Evolutionary conservation across 2,329 filamentous ascomycete species (phyloP).

Genomic region (Clarireedia monteithiana): DNA sequence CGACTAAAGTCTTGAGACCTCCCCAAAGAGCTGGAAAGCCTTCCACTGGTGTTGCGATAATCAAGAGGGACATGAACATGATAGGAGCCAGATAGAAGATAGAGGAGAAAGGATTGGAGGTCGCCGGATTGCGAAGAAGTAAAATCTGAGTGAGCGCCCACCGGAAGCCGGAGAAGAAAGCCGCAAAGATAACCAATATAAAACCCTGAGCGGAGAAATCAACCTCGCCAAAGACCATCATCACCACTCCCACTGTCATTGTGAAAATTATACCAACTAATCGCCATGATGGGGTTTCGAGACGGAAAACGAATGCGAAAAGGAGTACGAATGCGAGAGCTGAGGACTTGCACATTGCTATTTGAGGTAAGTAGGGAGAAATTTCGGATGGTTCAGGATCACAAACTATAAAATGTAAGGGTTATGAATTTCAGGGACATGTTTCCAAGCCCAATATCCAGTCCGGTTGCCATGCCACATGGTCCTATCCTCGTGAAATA

Average conservation of each 20-base stretch:
- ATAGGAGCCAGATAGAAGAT: constrained; percentile 97
- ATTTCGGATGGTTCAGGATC: background rate
- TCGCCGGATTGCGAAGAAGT: constrained; percentile 86
- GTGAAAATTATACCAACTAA: constrained; percentile 79
- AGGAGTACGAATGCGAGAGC: constrained; percentile 89
- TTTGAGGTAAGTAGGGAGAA: constrained; percentile 11
- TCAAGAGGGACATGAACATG: constrained; percentile 80
- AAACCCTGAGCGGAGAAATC: constrained; percentile 85
- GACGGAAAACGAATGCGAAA: constrained; percentile 88
- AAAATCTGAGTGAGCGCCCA: constrained; percentile 99
- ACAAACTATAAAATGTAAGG: constrained; percentile 85
- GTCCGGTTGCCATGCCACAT: constrained; percentile 83
- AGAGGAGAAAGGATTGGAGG: constrained; percentile 90
- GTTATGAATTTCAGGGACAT: constrained; percentile 94
- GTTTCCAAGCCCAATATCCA: constrained; percentile 94
- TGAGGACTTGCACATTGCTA: constrained; percentile 97
- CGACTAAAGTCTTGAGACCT: constrained; percentile 56
- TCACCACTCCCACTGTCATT: constrained; percentile 89
- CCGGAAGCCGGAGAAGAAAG: constrained; percentile 92
- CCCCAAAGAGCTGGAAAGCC: constrained; percentile 61
- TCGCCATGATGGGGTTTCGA: constrained; percentile 80
- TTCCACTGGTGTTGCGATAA: constrained; percentile 80
- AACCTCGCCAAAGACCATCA: constrained; percentile 97
- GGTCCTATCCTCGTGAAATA: constrained; percentile 88
- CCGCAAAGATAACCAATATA: constrained; percentile 82